A percentile compares a stretch with the other conserved stretches of the same genome.
These are phyloP conservation scores for Serendipita vermifera DNA, from an alignment of 768 basidiomycete genomes.

Conservation along the genomic window DNA sequence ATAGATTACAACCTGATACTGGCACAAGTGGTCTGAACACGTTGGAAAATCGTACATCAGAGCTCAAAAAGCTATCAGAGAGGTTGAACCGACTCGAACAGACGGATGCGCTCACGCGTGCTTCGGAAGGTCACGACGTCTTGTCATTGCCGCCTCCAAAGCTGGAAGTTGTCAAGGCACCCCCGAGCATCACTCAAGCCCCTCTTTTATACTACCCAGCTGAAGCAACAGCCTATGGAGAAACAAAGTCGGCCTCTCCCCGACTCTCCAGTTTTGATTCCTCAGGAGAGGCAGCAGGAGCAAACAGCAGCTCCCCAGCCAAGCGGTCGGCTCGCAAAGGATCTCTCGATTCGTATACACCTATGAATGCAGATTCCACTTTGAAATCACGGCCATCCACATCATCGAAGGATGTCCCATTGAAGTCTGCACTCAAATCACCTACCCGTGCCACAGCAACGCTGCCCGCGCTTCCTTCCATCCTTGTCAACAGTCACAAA, in stretches of 20 bases:
- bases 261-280: neutral
- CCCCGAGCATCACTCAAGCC: slow-evolving; percentile 27
- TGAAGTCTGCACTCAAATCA: slow-evolving; percentile 8
- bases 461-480: neutral
- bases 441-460: neutral
- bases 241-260: neutral
- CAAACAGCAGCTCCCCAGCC: neutral
- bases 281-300: neutral
- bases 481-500: neutral
- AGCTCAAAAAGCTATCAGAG: neutral
- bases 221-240: neutral
- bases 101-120: neutral
- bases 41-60: neutral
- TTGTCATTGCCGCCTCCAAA: slow-evolving; percentile 11
- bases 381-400: neutral
- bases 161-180: slow-evolving; percentile 37
- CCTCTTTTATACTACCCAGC: neutral
- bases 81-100: neutral
- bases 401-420: neutral
- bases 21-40: slow-evolving; percentile 1
- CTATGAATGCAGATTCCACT: neutral
- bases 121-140: neutral
- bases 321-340: neutral
- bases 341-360: neutral
- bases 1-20: neutral